Evolutionary conservation across 352 stramenopile genomes (phyloP).

Genomic region (Globisporangium heterothallicum): DNA sequence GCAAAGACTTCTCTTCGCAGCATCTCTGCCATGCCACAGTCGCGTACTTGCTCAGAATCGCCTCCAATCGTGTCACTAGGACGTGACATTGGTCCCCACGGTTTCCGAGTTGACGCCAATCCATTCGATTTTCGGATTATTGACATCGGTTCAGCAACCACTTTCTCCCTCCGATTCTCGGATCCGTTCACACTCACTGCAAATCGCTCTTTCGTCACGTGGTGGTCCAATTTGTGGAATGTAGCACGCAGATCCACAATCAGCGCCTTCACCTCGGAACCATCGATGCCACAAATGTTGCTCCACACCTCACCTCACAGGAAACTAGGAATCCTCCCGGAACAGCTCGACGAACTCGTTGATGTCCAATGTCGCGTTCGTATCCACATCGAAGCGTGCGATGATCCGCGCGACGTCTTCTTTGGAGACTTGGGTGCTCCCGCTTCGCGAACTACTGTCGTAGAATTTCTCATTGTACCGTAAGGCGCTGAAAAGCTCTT

Average conservation of each 20-base stretch:
- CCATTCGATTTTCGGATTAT: background rate
- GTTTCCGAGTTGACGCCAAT: background rate
- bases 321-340: slow-evolving; percentile 55
- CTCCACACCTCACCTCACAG: too few species aligned
- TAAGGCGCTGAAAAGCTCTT: slow-evolving; percentile 62
- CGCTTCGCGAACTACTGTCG: slow-evolving; percentile 28
- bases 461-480: slow-evolving; percentile 74
- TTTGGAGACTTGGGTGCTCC: slow-evolving; percentile 29
- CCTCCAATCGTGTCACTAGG: background rate
- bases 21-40: too few species aligned
- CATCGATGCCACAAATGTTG: background rate
- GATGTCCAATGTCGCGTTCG: slow-evolving; percentile 67
- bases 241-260: background rate
- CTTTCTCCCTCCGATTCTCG: background rate
- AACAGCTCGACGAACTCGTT: slow-evolving; percentile 81
- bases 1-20: too few species aligned
- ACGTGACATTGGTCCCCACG: background rate
- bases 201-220: background rate
- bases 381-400: slow-evolving; percentile 67
- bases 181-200: background rate
- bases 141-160: background rate
- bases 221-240: background rate
- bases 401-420: slow-evolving; percentile 71
- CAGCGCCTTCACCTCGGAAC: background rate
- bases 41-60: background rate